phyloP scores from a whole-genome alignment of 768 basidiomycete species.

The Boletus insuetus region DNA sequence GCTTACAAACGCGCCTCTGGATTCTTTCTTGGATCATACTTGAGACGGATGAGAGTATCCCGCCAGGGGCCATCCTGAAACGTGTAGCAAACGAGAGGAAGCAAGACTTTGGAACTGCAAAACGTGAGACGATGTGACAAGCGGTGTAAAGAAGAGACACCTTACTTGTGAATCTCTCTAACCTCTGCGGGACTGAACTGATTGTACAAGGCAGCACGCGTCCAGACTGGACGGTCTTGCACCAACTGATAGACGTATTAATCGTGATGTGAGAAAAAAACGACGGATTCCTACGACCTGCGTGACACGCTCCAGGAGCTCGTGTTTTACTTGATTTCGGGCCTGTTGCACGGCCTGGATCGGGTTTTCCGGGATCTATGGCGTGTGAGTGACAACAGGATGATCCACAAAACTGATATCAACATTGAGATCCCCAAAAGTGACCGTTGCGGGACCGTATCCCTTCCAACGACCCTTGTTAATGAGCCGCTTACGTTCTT shows the following conservation, averaged over 20 bases:
- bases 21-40: constrained; percentile 86
- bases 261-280: constrained; percentile 5
- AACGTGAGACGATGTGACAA: constrained; percentile 2
- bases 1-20: constrained; percentile 73
- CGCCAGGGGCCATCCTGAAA: constrained; percentile 95
- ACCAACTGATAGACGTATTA: constrained; percentile 53
- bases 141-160: not conserved
- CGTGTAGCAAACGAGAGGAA: constrained; percentile 81
- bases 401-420: not conserved
- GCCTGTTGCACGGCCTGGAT: constrained; percentile 62
- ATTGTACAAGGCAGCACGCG: constrained; percentile 79
- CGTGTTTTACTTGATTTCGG: constrained; percentile 50
- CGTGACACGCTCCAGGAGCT: constrained; percentile 52
- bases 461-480: constrained; percentile 87
- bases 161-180: constrained; percentile 75
- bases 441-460: constrained; percentile 68
- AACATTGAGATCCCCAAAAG: constrained; percentile 58
- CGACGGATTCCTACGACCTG: constrained; percentile 38
- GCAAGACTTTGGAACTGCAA: constrained; percentile 71
- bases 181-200: constrained; percentile 69
- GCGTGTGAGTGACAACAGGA: constrained; percentile 1
- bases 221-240: constrained; percentile 81
- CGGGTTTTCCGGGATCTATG: constrained; percentile 63
- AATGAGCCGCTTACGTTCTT: constrained; percentile 79
- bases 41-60: constrained; percentile 81